These are phyloP conservation scores for Pneumocystis murina DNA, from an alignment of 1,139 yeast species.

Conservation along the genomic window DNA sequence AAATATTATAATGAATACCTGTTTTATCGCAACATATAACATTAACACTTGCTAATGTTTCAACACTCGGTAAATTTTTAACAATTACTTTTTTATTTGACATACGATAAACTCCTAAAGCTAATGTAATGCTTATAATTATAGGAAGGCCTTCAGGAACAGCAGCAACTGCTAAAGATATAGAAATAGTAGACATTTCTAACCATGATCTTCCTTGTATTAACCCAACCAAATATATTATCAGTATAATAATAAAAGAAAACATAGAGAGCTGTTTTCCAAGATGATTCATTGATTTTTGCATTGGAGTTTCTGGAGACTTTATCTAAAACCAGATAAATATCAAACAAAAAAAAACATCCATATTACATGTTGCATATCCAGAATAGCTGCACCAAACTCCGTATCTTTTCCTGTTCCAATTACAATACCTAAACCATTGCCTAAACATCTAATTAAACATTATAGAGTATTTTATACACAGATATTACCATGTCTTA, in stretches of 20 bases:
- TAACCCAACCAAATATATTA: slow-evolving; percentile 74
- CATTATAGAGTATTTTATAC: background rate
- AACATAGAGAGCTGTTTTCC: slow-evolving; percentile 77
- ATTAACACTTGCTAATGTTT: slow-evolving; percentile 86
- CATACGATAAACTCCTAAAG: slow-evolving; percentile 90
- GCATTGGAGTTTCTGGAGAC: slow-evolving; percentile 92
- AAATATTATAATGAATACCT: background rate
- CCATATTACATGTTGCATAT: slow-evolving; percentile 48
- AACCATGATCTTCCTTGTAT: slow-evolving; percentile 85
- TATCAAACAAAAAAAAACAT: background rate
- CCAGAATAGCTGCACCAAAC: slow-evolving; percentile 75
- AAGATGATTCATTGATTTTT: slow-evolving; percentile 81
- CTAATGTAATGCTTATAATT: slow-evolving; percentile 89
- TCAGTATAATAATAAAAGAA: slow-evolving; percentile 71
- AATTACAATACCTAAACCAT: slow-evolving; percentile 82
- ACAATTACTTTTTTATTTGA: slow-evolving; percentile 87
- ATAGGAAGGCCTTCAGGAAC: slow-evolving; percentile 96
- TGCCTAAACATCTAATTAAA: slow-evolving; percentile 19
- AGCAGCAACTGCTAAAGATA: slow-evolving; percentile 92
- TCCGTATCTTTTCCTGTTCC: slow-evolving; percentile 81
- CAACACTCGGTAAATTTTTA: slow-evolving; percentile 83
- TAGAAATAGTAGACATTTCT: slow-evolving; percentile 94
- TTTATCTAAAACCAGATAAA: slow-evolving; percentile 35
- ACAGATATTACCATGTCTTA: slow-evolving; percentile 50
- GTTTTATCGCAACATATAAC: slow-evolving; percentile 93